These are phyloP conservation scores for Neurospora sp. DNA, from an alignment of 495 filamentous ascomycete species.

Conservation along the genomic window DNA sequence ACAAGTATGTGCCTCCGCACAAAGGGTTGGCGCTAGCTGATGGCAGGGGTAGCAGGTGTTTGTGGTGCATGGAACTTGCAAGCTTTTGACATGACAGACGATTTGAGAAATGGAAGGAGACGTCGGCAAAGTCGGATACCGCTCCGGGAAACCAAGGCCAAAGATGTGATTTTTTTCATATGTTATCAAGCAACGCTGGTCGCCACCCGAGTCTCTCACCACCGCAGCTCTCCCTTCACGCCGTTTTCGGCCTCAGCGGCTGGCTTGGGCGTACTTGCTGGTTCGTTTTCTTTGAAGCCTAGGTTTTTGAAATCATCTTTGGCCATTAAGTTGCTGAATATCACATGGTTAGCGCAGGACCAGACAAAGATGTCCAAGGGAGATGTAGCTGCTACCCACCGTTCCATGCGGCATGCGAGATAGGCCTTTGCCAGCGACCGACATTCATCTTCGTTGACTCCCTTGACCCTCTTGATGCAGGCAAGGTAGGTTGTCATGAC, in stretches of 20 bases:
- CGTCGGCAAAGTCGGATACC: not conserved
- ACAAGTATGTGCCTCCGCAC: not conserved
- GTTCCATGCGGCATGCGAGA: conserved; percentile 86
- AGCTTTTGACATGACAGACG: not conserved
- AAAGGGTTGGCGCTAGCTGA: not conserved
- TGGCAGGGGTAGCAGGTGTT: not conserved
- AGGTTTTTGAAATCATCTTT: conserved; percentile 88
- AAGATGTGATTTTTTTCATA: not conserved
- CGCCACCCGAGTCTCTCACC: conserved; percentile 16
- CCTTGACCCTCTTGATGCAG: conserved; percentile 72
- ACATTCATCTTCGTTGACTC: conserved; percentile 79
- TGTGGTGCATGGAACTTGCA: not conserved
- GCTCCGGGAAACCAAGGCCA: not conserved
- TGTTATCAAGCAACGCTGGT: not conserved
- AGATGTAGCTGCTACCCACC: conserved; percentile 43
- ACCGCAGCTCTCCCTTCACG: conserved; percentile 35
- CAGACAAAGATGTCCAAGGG: conserved; percentile 1
- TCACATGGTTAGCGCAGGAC: not conserved
- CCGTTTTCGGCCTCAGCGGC: conserved; percentile 19
- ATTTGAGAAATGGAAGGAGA: not conserved
- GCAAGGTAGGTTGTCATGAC: conserved; percentile 74
- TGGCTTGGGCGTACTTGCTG: conserved; percentile 2
- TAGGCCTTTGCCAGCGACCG: conserved; percentile 79
- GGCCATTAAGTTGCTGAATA: conserved; percentile 83
- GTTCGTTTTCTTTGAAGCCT: conserved; percentile 46